Percentiles rank a stretch among this genome's conserved stretches.
Conservation (phyloP, 2,329 filamentous ascomycete genomes). For the Botrytis fabae region DNA sequence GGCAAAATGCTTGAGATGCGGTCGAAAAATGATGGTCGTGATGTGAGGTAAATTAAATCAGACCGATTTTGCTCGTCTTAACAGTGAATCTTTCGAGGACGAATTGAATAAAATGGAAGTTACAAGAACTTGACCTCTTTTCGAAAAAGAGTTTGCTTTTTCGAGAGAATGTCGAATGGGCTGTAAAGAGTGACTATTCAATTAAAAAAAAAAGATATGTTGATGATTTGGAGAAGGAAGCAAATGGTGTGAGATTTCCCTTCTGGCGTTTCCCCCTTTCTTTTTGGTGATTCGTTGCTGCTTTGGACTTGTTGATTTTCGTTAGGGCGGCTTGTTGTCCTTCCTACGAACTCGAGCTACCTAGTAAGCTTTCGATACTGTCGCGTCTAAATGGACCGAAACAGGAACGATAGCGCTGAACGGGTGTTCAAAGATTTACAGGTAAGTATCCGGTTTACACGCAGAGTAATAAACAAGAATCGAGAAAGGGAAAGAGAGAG, state of each 20-base stretch:
- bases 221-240: slow-evolving; percentile 18
- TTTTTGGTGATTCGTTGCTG: slow-evolving; percentile 3
- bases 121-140: slow-evolving; percentile 12
- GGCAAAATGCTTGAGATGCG: not conserved
- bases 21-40: slow-evolving; percentile 11
- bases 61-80: not conserved
- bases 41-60: slow-evolving; percentile 17
- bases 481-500: not conserved
- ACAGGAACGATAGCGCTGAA: slow-evolving; percentile 11
- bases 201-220: slow-evolving; percentile 16
- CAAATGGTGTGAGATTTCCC: not conserved
- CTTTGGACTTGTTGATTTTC: slow-evolving; percentile 1
- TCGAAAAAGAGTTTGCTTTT: slow-evolving; percentile 4
- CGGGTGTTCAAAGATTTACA: slow-evolving; percentile 13
- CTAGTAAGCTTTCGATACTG: not conserved
- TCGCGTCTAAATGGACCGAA: slow-evolving; percentile 12
- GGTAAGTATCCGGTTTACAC: not conserved
- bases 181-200: slow-evolving; percentile 23
- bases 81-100: not conserved
- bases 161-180: not conserved
- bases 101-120: slow-evolving; percentile 10
- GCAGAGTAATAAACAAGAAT: slow-evolving; percentile 6
- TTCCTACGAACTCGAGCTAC: slow-evolving; percentile 12
- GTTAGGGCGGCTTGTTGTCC: slow-evolving; percentile 19
- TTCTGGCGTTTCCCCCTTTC: not conserved